These are phyloP conservation scores for Parachlorella kessleri DNA, from an alignment of 139 green algal species.

Conservation along the genomic window DNA sequence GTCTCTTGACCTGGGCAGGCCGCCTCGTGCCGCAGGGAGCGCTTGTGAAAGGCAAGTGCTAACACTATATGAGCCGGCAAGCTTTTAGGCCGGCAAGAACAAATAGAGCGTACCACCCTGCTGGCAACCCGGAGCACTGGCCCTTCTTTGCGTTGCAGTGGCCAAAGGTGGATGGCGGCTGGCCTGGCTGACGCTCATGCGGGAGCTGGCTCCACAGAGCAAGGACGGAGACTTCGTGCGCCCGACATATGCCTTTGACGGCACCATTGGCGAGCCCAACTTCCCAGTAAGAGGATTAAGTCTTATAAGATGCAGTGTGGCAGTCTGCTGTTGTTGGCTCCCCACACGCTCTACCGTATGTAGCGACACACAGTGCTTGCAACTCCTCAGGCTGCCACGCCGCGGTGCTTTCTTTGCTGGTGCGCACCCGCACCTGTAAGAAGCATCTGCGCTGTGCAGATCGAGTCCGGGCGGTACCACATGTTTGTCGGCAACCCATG, in stretches of 20 bases:
- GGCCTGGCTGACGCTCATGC: conserved; percentile 69
- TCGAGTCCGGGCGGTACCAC: conserved; percentile 17
- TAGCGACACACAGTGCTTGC: too few relatives aligned
- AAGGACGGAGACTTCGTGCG: conserved; percentile 74
- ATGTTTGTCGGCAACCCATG: conserved; percentile 93
- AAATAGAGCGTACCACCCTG: too few relatives aligned
- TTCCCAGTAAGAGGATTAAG: conserved; percentile 66
- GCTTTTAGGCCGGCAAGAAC: too few relatives aligned
- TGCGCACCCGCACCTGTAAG: too few relatives aligned
- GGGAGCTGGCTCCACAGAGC: conserved; percentile 87
- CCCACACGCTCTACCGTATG: too few relatives aligned
- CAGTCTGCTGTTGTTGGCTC: too few relatives aligned
- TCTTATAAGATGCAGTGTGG: too few relatives aligned
- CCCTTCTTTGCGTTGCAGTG: not conserved
- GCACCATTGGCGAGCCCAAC: conserved; percentile 49
- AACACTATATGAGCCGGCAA: too few relatives aligned
- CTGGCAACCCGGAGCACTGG: too few relatives aligned
- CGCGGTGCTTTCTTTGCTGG: too few relatives aligned
- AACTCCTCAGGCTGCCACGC: too few relatives aligned
- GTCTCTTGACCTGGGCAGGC: not conserved
- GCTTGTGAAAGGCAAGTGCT: not conserved
- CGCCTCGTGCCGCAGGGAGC: not conserved
- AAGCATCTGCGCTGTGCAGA: too few relatives aligned
- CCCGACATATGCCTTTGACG: conserved; percentile 73
- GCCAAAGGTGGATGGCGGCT: not conserved